A percentile compares a stretch with the other conserved stretches of the same genome.
These are phyloP conservation scores for Podospora australis DNA, from an alignment of 495 filamentous ascomycete species.

Conservation along the genomic window DNA sequence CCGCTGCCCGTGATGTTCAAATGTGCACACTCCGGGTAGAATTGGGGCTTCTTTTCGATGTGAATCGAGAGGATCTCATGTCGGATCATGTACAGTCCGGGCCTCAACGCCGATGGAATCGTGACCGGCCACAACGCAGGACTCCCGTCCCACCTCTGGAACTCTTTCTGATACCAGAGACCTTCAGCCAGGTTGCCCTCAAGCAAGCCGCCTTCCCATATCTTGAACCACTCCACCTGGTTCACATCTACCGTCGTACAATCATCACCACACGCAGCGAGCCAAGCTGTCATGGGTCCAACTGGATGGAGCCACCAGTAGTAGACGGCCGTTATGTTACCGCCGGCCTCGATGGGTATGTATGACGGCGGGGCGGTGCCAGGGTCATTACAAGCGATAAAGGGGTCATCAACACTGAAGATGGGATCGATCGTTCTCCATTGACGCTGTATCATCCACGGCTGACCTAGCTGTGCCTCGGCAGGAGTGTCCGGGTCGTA, in stretches of 20 bases:
- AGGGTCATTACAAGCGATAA: conserved; percentile 39
- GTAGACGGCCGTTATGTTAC: conserved; percentile 41
- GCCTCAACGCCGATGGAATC: conserved; percentile 40
- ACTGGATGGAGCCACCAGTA: conserved; percentile 49
- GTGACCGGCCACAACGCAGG: conserved; percentile 43
- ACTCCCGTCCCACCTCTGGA: conserved; percentile 41
- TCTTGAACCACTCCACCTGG: conserved; percentile 44
- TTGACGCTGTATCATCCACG: conserved; percentile 39
- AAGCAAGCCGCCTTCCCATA: conserved; percentile 46
- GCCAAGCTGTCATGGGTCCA: conserved; percentile 46
- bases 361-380: conserved; percentile 34
- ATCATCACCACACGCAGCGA: conserved; percentile 37
- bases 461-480: conserved; percentile 31
- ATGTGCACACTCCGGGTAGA: conserved; percentile 52
- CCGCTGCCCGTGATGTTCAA: conserved; percentile 43
- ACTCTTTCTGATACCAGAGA: conserved; percentile 46
- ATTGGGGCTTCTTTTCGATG: conserved; percentile 47
- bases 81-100: conserved; percentile 46
- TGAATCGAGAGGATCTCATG: conserved; percentile 52
- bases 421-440: conserved; percentile 42
- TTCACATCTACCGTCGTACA: conserved; percentile 37
- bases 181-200: conserved; percentile 42
- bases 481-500: conserved; percentile 34
- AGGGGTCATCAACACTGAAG: conserved; percentile 29
- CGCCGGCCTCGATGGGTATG: conserved; percentile 38